Percentiles rank a stretch among this genome's conserved stretches.
phyloP scores from a whole-genome alignment of 306 rosid species.

The Dalbergia oliveri region DNA sequence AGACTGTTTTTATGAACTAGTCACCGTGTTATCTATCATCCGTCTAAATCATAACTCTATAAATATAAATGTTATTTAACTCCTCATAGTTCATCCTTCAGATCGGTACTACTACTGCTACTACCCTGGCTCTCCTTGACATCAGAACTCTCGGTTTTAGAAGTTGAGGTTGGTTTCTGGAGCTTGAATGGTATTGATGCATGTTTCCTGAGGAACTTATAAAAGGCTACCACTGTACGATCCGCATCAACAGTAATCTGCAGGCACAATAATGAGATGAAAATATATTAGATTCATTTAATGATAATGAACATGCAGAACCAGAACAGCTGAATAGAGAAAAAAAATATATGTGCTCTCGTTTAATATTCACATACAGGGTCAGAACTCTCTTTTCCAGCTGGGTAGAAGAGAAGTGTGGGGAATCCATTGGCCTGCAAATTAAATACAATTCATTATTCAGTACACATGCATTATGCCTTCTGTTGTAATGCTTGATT shows the following conservation, averaged over 20 bases:
- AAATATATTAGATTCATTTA: conserved; percentile 13
- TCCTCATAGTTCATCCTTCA: conserved; percentile 80
- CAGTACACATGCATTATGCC: conserved; percentile 21
- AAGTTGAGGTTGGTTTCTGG: conserved; percentile 66
- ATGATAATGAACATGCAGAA: not conserved
- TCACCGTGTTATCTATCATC: conserved; percentile 35
- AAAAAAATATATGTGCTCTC: not conserved
- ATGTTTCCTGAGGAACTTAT: conserved; percentile 85
- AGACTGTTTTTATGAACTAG: conserved; percentile 20
- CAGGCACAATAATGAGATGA: conserved; percentile 46
- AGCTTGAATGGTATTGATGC: conserved; percentile 93
- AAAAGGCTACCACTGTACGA: conserved; percentile 83
- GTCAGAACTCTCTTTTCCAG: conserved; percentile 55
- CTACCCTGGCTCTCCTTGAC: conserved; percentile 54
- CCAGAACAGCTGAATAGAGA: not conserved
- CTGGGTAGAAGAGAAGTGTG: conserved; percentile 61
- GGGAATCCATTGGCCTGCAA: conserved; percentile 63
- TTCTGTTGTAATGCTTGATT: conserved; percentile 22
- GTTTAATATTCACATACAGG: conserved; percentile 50
- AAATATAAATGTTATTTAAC: conserved; percentile 24
- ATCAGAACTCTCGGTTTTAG: conserved; percentile 60
- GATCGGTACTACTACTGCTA: conserved; percentile 45
- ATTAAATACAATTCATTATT: conserved; percentile 14
- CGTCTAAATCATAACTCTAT: conserved; percentile 37
- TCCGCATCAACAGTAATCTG: conserved; percentile 84